These are phyloP conservation scores for Punica granatum DNA, from an alignment of 345 rosid species.

Conservation along the genomic window DNA sequence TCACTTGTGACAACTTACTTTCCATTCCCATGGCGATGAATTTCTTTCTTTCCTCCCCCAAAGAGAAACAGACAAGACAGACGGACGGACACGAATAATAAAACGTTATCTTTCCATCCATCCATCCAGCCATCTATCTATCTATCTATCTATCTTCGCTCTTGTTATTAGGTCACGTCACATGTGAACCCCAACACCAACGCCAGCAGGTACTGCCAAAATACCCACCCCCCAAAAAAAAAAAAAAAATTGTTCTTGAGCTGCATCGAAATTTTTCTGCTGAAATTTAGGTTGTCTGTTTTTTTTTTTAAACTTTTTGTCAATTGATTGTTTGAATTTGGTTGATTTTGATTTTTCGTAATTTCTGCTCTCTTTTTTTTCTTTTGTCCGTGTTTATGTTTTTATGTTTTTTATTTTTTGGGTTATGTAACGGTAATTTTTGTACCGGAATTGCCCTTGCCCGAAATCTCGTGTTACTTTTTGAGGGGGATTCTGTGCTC, in stretches of 20 bases:
- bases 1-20: neutral
- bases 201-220: neutral
- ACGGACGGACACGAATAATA: too few species aligned
- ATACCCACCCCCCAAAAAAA: neutral
- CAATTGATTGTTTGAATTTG: too few species aligned
- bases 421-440: neutral
- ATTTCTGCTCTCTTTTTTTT: neutral
- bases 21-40: neutral
- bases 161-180: slow-evolving; percentile 2
- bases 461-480: neutral
- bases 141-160: too few species aligned
- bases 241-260: neutral
- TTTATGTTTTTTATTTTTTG: too few species aligned
- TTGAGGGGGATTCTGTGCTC: too few species aligned
- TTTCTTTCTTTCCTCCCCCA: too few species aligned
- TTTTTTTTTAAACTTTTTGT: too few species aligned
- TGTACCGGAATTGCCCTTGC: slow-evolving; percentile 1
- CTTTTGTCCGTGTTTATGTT: neutral
- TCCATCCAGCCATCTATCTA: too few species aligned
- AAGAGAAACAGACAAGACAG: neutral
- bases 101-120: neutral
- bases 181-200: neutral
- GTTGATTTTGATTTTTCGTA: neutral
- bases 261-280: neutral
- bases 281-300: neutral